These are phyloP conservation scores for Cordyceps militaris DNA, from an alignment of 2,329 filamentous ascomycete species.

Conservation along the genomic window DNA sequence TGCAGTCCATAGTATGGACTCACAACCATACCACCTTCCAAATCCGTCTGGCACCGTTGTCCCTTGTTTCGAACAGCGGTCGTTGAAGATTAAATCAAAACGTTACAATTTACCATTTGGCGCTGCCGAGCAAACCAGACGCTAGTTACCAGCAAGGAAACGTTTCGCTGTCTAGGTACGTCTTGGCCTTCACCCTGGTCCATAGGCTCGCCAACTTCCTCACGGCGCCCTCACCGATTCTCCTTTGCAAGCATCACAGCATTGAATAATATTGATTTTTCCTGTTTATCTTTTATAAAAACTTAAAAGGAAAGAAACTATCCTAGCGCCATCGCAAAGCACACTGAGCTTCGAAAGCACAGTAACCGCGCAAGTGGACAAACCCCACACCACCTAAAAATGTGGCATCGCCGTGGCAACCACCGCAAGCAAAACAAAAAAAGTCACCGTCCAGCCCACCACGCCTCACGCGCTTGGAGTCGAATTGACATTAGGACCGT, in stretches of 20 bases:
- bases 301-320: neutral
- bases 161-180: too few relatives aligned
- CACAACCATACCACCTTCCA: too few relatives aligned
- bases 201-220: neutral
- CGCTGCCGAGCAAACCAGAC: too few relatives aligned
- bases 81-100: too few relatives aligned
- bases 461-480: neutral
- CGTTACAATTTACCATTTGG: too few relatives aligned
- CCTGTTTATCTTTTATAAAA: neutral
- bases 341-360: neutral
- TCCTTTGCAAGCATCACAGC: neutral
- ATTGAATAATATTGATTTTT: neutral
- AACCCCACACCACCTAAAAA: neutral
- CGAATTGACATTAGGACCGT: slow-evolving; percentile 11
- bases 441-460: neutral
- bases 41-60: too few relatives aligned
- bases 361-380: neutral
- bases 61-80: too few relatives aligned
- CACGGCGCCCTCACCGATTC: neutral
- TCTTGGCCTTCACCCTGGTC: too few relatives aligned
- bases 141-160: too few relatives aligned
- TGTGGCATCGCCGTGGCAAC: slow-evolving; percentile 2
- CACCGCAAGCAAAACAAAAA: slow-evolving; percentile 7
- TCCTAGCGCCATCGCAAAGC: neutral
- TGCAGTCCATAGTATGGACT: too few relatives aligned